Conservation (phyloP, 257 asterid genomes). For the Jacaranda mimosifolia region DNA sequence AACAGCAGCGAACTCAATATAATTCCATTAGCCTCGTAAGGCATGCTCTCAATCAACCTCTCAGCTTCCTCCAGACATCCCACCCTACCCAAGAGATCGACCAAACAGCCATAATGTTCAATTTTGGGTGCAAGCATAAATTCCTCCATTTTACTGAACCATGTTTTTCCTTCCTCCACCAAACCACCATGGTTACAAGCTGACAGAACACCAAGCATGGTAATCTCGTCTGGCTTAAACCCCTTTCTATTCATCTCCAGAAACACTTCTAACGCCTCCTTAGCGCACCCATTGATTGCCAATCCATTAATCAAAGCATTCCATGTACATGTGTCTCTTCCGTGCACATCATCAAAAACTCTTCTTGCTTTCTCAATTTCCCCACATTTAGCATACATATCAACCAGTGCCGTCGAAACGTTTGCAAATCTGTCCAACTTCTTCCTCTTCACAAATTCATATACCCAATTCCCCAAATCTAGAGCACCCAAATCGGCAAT, state of each 20-base stretch:
- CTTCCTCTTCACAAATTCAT: slow-evolving; percentile 63
- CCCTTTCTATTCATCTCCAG: slow-evolving; percentile 65
- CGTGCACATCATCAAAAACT: slow-evolving; percentile 55
- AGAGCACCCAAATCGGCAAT: slow-evolving; percentile 85
- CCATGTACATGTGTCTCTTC: slow-evolving; percentile 76
- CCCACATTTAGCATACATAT: slow-evolving; percentile 93
- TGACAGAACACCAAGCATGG: slow-evolving; percentile 86
- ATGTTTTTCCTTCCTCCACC: slow-evolving; percentile 84
- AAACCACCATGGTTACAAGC: slow-evolving; percentile 97
- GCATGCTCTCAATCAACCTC: slow-evolving; percentile 74
- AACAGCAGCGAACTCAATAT: slow-evolving; percentile 84
- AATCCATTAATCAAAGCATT: slow-evolving; percentile 90
- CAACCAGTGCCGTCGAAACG: slow-evolving; percentile 84
- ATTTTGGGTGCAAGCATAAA: slow-evolving; percentile 59
- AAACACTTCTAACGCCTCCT: slow-evolving; percentile 76
- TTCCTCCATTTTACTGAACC: slow-evolving; percentile 73
- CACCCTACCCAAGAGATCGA: slow-evolving; percentile 88
- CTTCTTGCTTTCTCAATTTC: slow-evolving; percentile 70
- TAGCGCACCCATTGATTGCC: slow-evolving; percentile 85
- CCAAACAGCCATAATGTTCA: slow-evolving; percentile 88
- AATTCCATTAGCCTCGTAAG: slow-evolving; percentile 87
- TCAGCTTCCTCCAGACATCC: slow-evolving; percentile 91
- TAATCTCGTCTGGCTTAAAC: slow-evolving; percentile 63
- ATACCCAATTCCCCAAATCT: slow-evolving; percentile 84
- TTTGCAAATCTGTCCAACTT: slow-evolving; percentile 71